Base-by-base conservation (phyloP, 179 eudicot species). In the Actinidia polygama region DNA sequence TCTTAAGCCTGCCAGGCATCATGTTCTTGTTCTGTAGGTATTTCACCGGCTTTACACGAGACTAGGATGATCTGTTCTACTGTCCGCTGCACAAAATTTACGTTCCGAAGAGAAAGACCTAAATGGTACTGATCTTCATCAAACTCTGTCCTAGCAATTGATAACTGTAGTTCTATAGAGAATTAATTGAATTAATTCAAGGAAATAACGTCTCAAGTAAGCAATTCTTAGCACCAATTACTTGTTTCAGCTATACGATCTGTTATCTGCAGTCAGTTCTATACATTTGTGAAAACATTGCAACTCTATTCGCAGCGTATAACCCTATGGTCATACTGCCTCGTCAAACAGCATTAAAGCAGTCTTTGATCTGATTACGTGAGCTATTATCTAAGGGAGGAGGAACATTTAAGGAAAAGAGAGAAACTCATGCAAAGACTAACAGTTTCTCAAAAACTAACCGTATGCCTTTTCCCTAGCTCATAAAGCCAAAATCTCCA, bases 401-500 rank as follows among this genome's bases (percentile, higher is more conserved):
- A 73, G 46, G 30, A 55, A 44, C 46, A 49, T 8, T 26, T 15
- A 50, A 80, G 21, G 68, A 75, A 5, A 69, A 30, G 51, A 11
- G 51, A n/a, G 10, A 26, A 75, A 75, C 40, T 19, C 66, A 77
- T 24, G 5, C 5, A 78, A n/a, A n/a, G n/a, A n/a, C n/a, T n/a
- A n/a, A n/a, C n/a, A n/a, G n/a, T n/a, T n/a, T n/a, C n/a, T n/a
- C n/a, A n/a, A 49, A 79, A 72, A 91, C 96, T 86, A 74, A 94
- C 97, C 91, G 81, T 88, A 82, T 92, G 90, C 72, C 85, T 80
- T 73, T 82, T 83, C 53, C 88, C 89, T 14, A 94, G 86, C 59
- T 91, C 92, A 47, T 75, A 83, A 87, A 92, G 91, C 90, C 91
- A 91, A 89, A 94, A 92, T 79, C 77, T 90, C 95, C 98, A 95